phyloP scores from a whole-genome alignment of 2,329 filamentous ascomycete species.

The Periconia sp. region DNA sequence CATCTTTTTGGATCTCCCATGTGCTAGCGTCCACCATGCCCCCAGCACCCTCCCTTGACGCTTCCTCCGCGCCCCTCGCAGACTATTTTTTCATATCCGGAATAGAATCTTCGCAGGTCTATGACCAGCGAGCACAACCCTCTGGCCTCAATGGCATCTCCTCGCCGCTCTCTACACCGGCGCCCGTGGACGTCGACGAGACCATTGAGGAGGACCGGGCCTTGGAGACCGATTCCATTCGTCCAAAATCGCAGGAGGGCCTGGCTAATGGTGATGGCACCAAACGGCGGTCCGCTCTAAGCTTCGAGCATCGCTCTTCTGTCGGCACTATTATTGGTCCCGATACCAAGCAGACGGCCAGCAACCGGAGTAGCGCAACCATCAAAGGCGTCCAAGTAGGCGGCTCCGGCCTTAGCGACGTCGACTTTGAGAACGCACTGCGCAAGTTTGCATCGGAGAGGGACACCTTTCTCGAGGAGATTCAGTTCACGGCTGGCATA shows the following conservation, averaged over 20 bases:
- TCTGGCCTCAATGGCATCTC: slow-evolving; percentile 29
- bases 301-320: slow-evolving; percentile 58
- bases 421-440: slow-evolving; percentile 92
- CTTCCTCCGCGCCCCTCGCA: slow-evolving; percentile 62
- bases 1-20: slow-evolving; percentile 37
- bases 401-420: slow-evolving; percentile 64
- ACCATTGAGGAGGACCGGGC: slow-evolving; percentile 67
- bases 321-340: slow-evolving; percentile 55
- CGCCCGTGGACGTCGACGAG: slow-evolving; percentile 52
- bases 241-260: slow-evolving; percentile 53
- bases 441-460: slow-evolving; percentile 95
- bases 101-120: slow-evolving; percentile 59
- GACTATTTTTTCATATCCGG: slow-evolving; percentile 71
- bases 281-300: slow-evolving; percentile 47
- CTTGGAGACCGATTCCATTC: slow-evolving; percentile 58
- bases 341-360: slow-evolving; percentile 57
- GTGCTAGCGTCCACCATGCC: slow-evolving; percentile 40
- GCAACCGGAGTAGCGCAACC: slow-evolving; percentile 69
- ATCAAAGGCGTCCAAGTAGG: slow-evolving; percentile 58
- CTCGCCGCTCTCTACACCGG: slow-evolving; percentile 33
- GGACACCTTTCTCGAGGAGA: slow-evolving; percentile 90
- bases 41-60: slow-evolving; percentile 48
- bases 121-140: slow-evolving; percentile 51
- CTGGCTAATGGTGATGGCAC: slow-evolving; percentile 47
- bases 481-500: slow-evolving; percentile 84